Percentiles rank a stretch among this genome's conserved stretches.
phyloP scores from a whole-genome alignment of 805 yeast genomes.

The Nakazawaea ernobii region DNA sequence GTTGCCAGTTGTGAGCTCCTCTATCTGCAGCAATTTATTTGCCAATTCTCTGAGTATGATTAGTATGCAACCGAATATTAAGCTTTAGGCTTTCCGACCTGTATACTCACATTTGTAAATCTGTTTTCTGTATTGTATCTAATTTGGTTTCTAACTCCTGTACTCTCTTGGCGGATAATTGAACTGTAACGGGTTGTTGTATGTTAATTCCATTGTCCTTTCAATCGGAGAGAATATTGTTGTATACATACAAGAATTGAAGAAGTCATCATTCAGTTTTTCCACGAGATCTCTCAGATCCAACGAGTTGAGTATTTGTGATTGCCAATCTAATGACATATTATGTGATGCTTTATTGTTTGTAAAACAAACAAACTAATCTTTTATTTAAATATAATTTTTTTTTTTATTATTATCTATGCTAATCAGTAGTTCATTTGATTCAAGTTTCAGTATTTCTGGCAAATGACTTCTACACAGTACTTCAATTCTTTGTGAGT shows the following conservation, averaged over 20 bases:
- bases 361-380: not conserved
- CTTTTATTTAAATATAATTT: not conserved
- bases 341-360: not conserved
- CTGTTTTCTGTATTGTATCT: slow-evolving; percentile 5
- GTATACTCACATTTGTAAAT: slow-evolving; percentile 9
- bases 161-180: slow-evolving; percentile 4
- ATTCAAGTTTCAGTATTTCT: not conserved
- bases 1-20: not conserved
- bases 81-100: not conserved
- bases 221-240: no score
- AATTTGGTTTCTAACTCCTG: not conserved
- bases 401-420: not conserved
- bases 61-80: not conserved
- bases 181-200: not conserved
- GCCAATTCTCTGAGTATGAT: slow-evolving; percentile 5
- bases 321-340: slow-evolving; percentile 7
- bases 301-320: not conserved
- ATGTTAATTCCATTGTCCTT: no score
- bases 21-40: not conserved
- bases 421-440: not conserved
- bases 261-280: slow-evolving; percentile 4
- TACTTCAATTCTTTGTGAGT: slow-evolving; percentile 77
- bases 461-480: slow-evolving; percentile 24
- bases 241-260: slow-evolving; percentile 5
- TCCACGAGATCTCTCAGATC: slow-evolving; percentile 5